Base-by-base conservation (phyloP, 768 basidiomycete genomes). In the Tremella yokohamensis region DNA sequence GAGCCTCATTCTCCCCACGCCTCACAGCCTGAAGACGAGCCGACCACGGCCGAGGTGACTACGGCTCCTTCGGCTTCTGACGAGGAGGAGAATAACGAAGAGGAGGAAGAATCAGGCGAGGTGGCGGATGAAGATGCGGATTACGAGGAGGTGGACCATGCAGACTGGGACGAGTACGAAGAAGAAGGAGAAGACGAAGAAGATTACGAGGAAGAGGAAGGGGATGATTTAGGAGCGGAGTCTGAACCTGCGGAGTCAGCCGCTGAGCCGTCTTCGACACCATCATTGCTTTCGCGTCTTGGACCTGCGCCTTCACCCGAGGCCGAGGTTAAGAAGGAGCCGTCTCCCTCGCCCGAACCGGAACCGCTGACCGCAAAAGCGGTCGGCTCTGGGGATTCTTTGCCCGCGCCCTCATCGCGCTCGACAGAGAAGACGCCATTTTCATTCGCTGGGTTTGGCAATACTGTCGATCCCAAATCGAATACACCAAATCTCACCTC, bases 131-230 rank as follows among this genome's bases (percentile, higher is more conserved):
- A 49, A 16, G 51, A 57, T 20, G 60, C 56, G 9, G 62, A 61
- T 24, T 56, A 63, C 7, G 54, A 54, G 15, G 49, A 34, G 16
- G 15, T 40, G 19, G 49, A 45, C 26, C 26, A 52, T n/a, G 29
- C 54, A 2, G 53, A 49, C 3, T 42, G 18, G 40, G 47, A 38
- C 18, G 34, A 51, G 12, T 51, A 60, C 1, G 53, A 51, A 8
- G 63, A 54, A 1, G 63, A 44, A 1, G 45, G 29, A 1, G 60
- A 56, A 19, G 24, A 54, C 18, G 38, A 51, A 18, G 62, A 63
- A 8, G 45, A 61, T 7, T 55, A 61, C 3, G 56, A 62, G 15
- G 56, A 57, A 11, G 65, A 64, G 3, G 54, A 63, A 22, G 49
- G 38, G 7, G 57, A 59, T 7, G 29, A 34, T 4, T 34, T 48